Conservation (phyloP, 225 moss, liverwort and hornwort species). For the Thuidium tamariscinum region DNA sequence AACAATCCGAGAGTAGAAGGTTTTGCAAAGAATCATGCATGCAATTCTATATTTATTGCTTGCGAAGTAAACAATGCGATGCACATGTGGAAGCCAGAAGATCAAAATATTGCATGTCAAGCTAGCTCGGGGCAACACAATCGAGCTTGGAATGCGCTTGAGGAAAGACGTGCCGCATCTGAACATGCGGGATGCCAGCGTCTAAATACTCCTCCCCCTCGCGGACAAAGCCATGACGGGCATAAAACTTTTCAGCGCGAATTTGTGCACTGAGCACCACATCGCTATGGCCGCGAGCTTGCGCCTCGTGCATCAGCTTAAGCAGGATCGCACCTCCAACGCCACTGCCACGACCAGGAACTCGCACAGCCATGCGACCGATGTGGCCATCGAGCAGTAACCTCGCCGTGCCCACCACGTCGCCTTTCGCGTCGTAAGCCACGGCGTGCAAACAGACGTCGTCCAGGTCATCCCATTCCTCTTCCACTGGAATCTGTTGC, state of each 20-base stretch:
- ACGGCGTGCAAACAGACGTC: conserved; percentile 23
- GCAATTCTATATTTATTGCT: background rate
- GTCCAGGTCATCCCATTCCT: conserved; percentile 37
- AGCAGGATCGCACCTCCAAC: conserved; percentile 16
- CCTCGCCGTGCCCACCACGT: conserved; percentile 23
- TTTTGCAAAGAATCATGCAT: background rate
- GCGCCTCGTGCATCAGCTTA: conserved; percentile 18
- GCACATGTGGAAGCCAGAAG: background rate
- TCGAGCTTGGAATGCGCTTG: background rate
- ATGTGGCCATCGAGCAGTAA: conserved; percentile 27
- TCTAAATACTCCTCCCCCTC: conserved; percentile 33
- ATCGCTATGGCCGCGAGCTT: conserved; percentile 9
- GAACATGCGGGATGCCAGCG: conserved; percentile 25
- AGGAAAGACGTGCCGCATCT: conserved; percentile 24
- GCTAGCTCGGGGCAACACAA: background rate
- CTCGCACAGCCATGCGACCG: conserved; percentile 38
- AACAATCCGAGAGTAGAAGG: background rate
- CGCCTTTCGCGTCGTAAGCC: conserved; percentile 6
- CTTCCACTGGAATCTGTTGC: conserved; percentile 11
- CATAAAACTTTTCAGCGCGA: conserved; percentile 29
- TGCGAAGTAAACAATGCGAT: background rate
- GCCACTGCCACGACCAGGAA: conserved; percentile 14
- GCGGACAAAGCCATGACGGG: conserved; percentile 24
- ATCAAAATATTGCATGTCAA: background rate
- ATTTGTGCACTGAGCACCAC: conserved; percentile 24